phyloP scores from a whole-genome alignment of 2,329 filamentous ascomycete species.

The Aspergillus carbonarius region DNA sequence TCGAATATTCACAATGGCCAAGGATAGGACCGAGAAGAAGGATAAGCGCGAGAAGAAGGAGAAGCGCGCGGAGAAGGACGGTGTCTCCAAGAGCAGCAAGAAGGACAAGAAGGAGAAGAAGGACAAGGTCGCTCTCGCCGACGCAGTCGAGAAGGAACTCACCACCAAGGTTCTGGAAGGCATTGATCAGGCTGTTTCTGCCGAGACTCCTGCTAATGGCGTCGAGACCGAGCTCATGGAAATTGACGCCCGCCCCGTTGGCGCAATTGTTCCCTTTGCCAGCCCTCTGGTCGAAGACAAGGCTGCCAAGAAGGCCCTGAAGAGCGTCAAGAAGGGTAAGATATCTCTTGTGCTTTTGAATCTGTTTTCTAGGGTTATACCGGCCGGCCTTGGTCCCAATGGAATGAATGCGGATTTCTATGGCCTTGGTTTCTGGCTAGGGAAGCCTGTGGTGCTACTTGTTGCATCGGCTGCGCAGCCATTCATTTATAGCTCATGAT shows the following conservation, averaged over 20 bases:
- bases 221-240: constrained; percentile 30
- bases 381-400: not conserved
- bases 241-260: constrained; percentile 38
- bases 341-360: not conserved
- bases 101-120: constrained; percentile 50
- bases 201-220: constrained; percentile 22
- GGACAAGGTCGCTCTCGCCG: constrained; percentile 39
- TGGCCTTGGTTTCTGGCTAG: not conserved
- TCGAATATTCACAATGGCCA: constrained; percentile 41
- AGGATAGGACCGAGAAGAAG: constrained; percentile 48
- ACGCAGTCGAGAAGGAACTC: constrained; percentile 43
- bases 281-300: constrained; percentile 53
- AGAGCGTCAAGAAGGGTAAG: constrained; percentile 54
- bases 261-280: constrained; percentile 51
- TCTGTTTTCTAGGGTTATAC: not conserved
- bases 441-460: not conserved
- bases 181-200: constrained; percentile 29
- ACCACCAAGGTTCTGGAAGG: constrained; percentile 37
- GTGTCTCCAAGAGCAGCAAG: constrained; percentile 46
- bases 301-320: constrained; percentile 52
- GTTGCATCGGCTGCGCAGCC: not conserved
- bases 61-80: constrained; percentile 48
- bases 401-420: not conserved
- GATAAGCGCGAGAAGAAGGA: constrained; percentile 47
- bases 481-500: not conserved